Conservation (phyloP, 768 basidiomycete genomes). For the Lactarius hengduanensis region DNA sequence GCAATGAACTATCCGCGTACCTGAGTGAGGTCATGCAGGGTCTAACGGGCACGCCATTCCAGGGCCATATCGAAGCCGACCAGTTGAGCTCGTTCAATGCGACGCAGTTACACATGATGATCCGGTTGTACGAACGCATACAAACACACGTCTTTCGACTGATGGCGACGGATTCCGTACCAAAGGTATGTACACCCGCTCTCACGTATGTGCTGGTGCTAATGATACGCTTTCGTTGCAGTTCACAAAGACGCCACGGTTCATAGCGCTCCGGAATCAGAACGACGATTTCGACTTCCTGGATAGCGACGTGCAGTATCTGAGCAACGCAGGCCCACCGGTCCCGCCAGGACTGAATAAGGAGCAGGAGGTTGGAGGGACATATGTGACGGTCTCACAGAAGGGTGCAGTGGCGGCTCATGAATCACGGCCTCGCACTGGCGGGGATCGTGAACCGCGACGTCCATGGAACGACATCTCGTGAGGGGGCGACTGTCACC, state of each 20-base stretch:
- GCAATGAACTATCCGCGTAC: slow-evolving; percentile 92
- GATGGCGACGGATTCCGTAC: slow-evolving; percentile 99
- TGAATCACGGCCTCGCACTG: slow-evolving; percentile 33
- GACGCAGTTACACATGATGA: slow-evolving; percentile 92
- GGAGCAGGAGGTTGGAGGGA: slow-evolving; percentile 66
- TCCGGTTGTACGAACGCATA: slow-evolving; percentile 91
- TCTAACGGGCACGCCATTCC: slow-evolving; percentile 72
- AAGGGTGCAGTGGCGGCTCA: slow-evolving; percentile 56
- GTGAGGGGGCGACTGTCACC: background rate
- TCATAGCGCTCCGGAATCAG: slow-evolving; percentile 76
- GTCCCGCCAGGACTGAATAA: slow-evolving; percentile 65
- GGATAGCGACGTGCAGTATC: slow-evolving; percentile 47
- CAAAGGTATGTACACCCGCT: slow-evolving; percentile 56
- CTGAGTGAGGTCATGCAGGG: slow-evolving; percentile 85
- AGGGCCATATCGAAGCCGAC: slow-evolving; percentile 77
- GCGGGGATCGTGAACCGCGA: slow-evolving; percentile 23
- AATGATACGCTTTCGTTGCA: slow-evolving; percentile 32
- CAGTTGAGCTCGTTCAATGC: slow-evolving; percentile 86
- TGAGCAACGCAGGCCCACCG: slow-evolving; percentile 40
- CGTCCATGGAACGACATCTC: slow-evolving; percentile 23
- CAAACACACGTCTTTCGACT: slow-evolving; percentile 95
- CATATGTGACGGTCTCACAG: slow-evolving; percentile 84
- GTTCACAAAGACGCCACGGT: slow-evolving; percentile 88
- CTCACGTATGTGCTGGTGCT: slow-evolving; percentile 2
- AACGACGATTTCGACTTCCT: slow-evolving; percentile 72